Evolutionary conservation across 371 early-diverging fungal species (phyloP).

Genomic region (Nematocida parisii): DNA sequence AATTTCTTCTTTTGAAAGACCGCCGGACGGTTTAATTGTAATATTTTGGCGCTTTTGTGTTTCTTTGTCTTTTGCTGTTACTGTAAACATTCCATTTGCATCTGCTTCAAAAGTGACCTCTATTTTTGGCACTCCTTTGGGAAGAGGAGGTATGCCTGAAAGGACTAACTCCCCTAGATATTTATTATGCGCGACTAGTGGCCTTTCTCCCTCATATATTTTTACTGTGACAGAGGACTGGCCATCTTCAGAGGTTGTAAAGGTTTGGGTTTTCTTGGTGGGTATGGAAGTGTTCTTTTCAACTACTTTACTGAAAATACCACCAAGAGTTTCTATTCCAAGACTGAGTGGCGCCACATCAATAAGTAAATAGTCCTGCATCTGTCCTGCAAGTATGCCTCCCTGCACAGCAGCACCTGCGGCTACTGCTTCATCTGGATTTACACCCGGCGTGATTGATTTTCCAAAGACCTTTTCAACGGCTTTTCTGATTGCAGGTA

Average conservation of each 20-base stretch:
- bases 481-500: constrained; percentile 88
- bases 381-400: constrained; percentile 88
- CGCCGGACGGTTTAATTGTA: constrained; percentile 82
- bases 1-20: constrained; percentile 86
- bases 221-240: constrained; percentile 93
- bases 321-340: constrained; percentile 79
- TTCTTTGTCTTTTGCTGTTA: constrained; percentile 89
- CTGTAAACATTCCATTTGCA: constrained; percentile 96
- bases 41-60: constrained; percentile 82
- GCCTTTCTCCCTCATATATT: constrained; percentile 97
- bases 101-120: constrained; percentile 97
- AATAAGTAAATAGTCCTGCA: constrained; percentile 83
- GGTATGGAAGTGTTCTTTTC: constrained; percentile 96
- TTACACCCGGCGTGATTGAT: constrained; percentile 84
- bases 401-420: constrained; percentile 97
- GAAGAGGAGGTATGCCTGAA: constrained; percentile 73
- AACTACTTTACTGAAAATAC: constrained; percentile 88
- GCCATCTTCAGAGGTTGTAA: constrained; percentile 97
- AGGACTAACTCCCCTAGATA: constrained; percentile 91
- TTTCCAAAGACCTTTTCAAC: constrained; percentile 82
- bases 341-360: constrained; percentile 96
- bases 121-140: constrained; percentile 89
- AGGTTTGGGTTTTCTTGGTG: constrained; percentile 94
- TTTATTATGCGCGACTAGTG: constrained; percentile 90
- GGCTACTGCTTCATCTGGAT: constrained; percentile 98